phyloP scores from a whole-genome alignment of 169 alveolate species.

The Besnoitia besnoiti region DNA sequence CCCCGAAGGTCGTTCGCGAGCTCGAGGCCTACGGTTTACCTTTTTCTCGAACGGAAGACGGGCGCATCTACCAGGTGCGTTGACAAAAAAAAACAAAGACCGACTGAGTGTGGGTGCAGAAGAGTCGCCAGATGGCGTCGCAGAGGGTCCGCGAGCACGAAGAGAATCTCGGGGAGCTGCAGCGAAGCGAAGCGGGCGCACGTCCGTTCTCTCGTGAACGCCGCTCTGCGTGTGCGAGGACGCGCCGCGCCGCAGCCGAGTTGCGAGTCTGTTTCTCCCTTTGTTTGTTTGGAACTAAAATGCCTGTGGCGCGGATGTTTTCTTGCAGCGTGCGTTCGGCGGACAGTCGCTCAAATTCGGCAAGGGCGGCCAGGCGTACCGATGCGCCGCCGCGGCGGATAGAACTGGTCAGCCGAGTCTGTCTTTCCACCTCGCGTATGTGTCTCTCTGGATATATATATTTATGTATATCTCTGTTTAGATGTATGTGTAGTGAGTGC shows the following conservation, averaged over 20 bases:
- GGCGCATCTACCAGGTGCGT: conserved; percentile 71
- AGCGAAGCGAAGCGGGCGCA: too few relatives aligned
- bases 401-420: conserved; percentile 90
- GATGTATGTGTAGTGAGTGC: not conserved
- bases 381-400: conserved; percentile 99
- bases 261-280: too few relatives aligned
- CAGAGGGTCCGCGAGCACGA: too few relatives aligned
- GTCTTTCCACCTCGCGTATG: conserved; percentile 14
- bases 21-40: conserved; percentile 97
- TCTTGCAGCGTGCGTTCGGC: conserved; percentile 96
- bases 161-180: too few relatives aligned
- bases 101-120: too few relatives aligned
- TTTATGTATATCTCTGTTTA: not conserved
- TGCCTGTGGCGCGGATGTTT: too few relatives aligned
- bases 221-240: too few relatives aligned
- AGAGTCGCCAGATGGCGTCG: too few relatives aligned
- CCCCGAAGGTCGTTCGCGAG: conserved; percentile 95
- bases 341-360: conserved; percentile 97
- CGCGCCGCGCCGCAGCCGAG: too few relatives aligned
- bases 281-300: too few relatives aligned
- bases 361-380: conserved; percentile 97
- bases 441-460: not conserved
- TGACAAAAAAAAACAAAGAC: not conserved
- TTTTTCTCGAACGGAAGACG: conserved; percentile 95
- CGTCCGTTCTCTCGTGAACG: not conserved